phyloP scores from a whole-genome alignment of 352 stramenopile species.

The Chrysophaeum taylorii region DNA sequence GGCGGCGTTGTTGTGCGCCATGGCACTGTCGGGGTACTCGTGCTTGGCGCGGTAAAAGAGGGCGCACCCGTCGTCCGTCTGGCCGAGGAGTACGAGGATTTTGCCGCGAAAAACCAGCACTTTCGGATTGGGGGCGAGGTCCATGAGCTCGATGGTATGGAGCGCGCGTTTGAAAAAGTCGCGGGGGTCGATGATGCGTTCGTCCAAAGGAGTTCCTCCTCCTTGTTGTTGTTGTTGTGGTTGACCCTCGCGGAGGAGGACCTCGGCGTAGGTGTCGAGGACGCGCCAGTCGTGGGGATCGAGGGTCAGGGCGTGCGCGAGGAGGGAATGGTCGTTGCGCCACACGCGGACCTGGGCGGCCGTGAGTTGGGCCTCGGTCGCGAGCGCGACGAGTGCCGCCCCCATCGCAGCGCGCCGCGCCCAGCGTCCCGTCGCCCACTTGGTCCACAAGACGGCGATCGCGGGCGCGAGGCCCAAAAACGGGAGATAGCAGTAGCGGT shows the following conservation, averaged over 20 bases:
- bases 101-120: background rate
- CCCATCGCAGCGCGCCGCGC: slow-evolving; percentile 13
- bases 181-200: background rate
- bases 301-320: slow-evolving; percentile 26
- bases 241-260: background rate
- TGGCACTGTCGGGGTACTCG: background rate
- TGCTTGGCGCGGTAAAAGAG: background rate
- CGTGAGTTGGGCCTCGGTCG: slow-evolving; percentile 20
- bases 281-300: slow-evolving; percentile 49
- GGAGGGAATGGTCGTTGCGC: slow-evolving; percentile 37
- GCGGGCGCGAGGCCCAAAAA: slow-evolving; percentile 39
- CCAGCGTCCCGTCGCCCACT: slow-evolving; percentile 4
- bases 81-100: background rate
- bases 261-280: slow-evolving; percentile 31
- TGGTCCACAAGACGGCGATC: background rate
- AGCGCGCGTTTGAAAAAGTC: background rate
- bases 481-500: slow-evolving; percentile 58
- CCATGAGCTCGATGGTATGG: background rate
- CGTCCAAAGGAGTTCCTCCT: background rate
- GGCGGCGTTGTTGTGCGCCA: background rate
- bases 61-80: background rate
- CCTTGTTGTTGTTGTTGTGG: background rate
- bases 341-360: slow-evolving; percentile 31
- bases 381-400: slow-evolving; percentile 22
- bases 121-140: background rate